Evolutionary conservation across 2,329 filamentous ascomycete genomes (phyloP), one percentile per base, ranked within the genome.

Genomic region (Aspergillus sp.): DNA sequence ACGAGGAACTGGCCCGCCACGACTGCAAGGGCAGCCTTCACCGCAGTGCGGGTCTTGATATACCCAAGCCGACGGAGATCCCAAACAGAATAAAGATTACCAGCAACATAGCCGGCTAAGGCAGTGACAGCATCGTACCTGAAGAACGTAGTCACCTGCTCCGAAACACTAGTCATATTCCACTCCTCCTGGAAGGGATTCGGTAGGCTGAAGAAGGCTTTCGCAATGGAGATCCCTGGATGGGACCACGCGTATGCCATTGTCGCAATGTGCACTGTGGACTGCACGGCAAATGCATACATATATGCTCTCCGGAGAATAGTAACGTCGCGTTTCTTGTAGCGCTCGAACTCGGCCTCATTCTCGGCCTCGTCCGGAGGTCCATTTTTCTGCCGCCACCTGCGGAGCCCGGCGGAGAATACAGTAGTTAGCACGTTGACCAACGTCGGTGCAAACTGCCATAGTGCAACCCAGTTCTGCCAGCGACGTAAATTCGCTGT

Each of bases 181-280:
- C 44, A 46, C 5, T 46, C 2, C 10, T 23, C 44, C 3, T 19
- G 21, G 25, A 46, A 46, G 3, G 44, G 44, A 11, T 46, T 46
- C 16, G 44, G 44, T 11, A 46, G 31, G 5, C 23, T 23, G 14
- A 46, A 46, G n/a, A 46, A 32, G 9, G 29, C 21, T 13, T n/a
- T 34, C 6, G n/a, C n/a, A 9, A 29, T 32, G 1, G 44, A 34
- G 25, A 46, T 32, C 9, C 14, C 7, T 7, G 44, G 44, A 19
- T 46, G 25, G 44, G 44, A 46, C 44, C 44, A 46, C n/a, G 44
- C 25, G 29, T 46, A 46, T 34, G 44, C 29, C 6, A 46, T n/a
- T 5, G 25, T 46, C 14, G 44, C 44, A 3, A 46, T 6, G 16
- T 46, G 44, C 10, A 32, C 29, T 5, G 29, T 21, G 17, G 44